Evolutionary conservation across 1,139 yeast genomes (phyloP).

Genomic region (Yamadazyma spencermartinsiae): DNA sequence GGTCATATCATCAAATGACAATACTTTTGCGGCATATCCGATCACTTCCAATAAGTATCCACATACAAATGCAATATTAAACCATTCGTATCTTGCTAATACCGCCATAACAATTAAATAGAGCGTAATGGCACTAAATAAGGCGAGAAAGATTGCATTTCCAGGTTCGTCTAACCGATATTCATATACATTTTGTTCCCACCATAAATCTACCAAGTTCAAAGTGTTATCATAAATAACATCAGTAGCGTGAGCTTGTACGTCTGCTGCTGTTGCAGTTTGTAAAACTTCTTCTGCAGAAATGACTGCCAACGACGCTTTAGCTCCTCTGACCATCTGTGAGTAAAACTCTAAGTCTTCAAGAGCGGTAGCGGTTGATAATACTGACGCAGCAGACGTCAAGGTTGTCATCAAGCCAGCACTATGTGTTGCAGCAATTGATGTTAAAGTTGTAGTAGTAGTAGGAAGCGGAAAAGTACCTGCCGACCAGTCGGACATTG

Average conservation of each 20-base stretch:
- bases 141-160: conserved; percentile 31
- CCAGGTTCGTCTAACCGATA: conserved; percentile 26
- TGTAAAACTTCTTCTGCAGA: conserved; percentile 38
- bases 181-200: conserved; percentile 24
- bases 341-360: conserved; percentile 21
- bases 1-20: conserved; percentile 43
- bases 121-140: conserved; percentile 27
- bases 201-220: conserved; percentile 30
- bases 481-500: background rate
- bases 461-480: background rate
- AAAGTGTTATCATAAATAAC: conserved; percentile 34
- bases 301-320: conserved; percentile 38
- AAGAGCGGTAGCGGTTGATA: conserved; percentile 14
- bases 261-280: conserved; percentile 36
- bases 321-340: conserved; percentile 31
- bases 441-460: conserved; percentile 18
- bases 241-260: conserved; percentile 31
- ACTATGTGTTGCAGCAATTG: conserved; percentile 23
- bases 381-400: conserved; percentile 17
- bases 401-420: conserved; percentile 18
- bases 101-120: conserved; percentile 21
- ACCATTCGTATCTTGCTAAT: conserved; percentile 34
- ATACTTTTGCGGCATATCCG: conserved; percentile 70
- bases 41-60: conserved; percentile 40
- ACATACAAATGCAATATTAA: conserved; percentile 30